Evolutionary conservation across 352 stramenopile genomes (phyloP).

Genomic region (Phytophthora constricta): DNA sequence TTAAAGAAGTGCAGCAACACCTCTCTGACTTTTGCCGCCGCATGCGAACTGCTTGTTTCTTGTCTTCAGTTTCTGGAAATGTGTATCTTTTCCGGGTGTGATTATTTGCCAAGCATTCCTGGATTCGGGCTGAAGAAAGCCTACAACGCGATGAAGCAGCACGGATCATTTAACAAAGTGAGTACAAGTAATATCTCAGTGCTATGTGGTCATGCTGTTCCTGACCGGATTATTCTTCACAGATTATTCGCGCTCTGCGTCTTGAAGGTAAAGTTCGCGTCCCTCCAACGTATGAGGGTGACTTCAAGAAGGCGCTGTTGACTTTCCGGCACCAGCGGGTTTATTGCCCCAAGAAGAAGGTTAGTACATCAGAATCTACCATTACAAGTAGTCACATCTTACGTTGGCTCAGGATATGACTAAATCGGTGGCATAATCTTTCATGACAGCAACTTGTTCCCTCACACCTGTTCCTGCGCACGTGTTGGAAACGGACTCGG

Average conservation of each 20-base stretch:
- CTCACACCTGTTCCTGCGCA: constrained; percentile 60
- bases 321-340: constrained; percentile 81
- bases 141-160: constrained; percentile 74
- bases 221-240: not conserved
- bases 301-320: constrained; percentile 64
- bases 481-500: constrained; percentile 30
- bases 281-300: constrained; percentile 59
- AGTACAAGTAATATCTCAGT: too few relatives aligned
- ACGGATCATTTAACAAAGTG: constrained; percentile 73
- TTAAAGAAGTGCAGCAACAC: too few relatives aligned
- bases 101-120: constrained; percentile 86
- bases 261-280: constrained; percentile 72
- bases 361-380: constrained; percentile 26
- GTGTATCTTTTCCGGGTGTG: constrained; percentile 93
- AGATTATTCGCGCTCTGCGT: constrained; percentile 68
- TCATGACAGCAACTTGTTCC: constrained; percentile 65
- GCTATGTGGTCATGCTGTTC: not conserved
- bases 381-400: too few relatives aligned
- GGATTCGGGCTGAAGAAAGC: constrained; percentile 87
- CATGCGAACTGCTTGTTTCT: too few relatives aligned
- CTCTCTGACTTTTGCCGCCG: too few relatives aligned
- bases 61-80: constrained; percentile 81
- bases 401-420: too few relatives aligned
- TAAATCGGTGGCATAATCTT: too few relatives aligned
- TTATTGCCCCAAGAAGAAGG: constrained; percentile 63